These are phyloP conservation scores for Areca catechu DNA, from an alignment of 176 grass and related monocot species.

Conservation along the genomic window DNA sequence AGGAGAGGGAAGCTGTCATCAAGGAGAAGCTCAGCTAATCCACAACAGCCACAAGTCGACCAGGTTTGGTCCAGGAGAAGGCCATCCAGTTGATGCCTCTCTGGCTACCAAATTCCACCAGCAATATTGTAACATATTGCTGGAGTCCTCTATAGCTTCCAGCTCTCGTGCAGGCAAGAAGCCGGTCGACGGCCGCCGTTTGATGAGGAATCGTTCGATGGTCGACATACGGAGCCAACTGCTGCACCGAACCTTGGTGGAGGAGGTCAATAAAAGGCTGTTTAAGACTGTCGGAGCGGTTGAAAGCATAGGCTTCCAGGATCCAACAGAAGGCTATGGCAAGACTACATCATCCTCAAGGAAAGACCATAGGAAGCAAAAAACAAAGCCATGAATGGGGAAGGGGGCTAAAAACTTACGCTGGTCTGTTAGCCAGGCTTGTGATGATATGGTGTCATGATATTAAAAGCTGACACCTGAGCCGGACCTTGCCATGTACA, in stretches of 20 bases:
- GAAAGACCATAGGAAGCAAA: constrained; percentile 13
- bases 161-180: constrained; percentile 18
- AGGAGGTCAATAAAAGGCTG: constrained; percentile 81
- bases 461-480: too few species aligned
- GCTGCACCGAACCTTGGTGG: constrained; percentile 61
- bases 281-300: constrained; percentile 89
- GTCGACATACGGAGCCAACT: constrained; percentile 74
- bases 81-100: neutral
- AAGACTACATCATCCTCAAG: constrained; percentile 16
- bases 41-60: constrained; percentile 11
- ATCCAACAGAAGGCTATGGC: constrained; percentile 14
- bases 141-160: neutral
- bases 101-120: constrained; percentile 17
- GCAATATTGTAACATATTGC: constrained; percentile 21
- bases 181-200: constrained; percentile 5
- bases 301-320: constrained; percentile 70
- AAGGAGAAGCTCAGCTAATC: neutral
- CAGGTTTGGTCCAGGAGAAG: constrained; percentile 29
- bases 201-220: constrained; percentile 68
- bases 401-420: too few species aligned
- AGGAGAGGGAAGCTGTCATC: neutral
- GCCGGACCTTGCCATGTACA: too few species aligned
- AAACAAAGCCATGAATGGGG: neutral
- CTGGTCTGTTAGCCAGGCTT: too few species aligned
- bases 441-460: too few species aligned